phyloP scores from a whole-genome alignment of 768 basidiomycete genomes.

The Lanmaoa pseudosensibilis region DNA sequence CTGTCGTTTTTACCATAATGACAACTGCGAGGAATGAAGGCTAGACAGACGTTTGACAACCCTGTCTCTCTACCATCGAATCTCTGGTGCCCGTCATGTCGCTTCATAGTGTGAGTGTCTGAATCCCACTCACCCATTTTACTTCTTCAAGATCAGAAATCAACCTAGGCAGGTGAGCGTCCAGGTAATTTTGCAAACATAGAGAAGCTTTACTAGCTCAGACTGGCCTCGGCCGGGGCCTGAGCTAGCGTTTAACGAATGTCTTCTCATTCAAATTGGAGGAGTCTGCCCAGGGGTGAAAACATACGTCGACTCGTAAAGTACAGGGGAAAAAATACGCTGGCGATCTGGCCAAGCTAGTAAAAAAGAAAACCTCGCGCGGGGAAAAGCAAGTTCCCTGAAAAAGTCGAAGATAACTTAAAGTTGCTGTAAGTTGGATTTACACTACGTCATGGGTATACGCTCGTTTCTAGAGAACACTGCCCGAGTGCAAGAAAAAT shows the following conservation, averaged over 20 bases:
- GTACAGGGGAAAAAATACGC: neutral
- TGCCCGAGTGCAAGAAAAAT: neutral
- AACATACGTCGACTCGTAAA: neutral
- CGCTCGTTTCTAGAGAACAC: neutral
- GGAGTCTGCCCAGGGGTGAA: neutral
- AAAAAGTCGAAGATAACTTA: too few relatives aligned
- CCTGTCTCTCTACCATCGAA: too few relatives aligned
- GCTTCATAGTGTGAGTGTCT: too few relatives aligned
- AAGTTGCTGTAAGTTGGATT: neutral
- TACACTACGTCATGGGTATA: neutral
- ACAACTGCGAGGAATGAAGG: neutral
- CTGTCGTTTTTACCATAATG: too few relatives aligned
- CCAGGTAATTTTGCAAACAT: too few relatives aligned
- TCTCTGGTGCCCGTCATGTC: too few relatives aligned
- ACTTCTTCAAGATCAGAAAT: too few relatives aligned
- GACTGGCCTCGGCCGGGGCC: neutral
- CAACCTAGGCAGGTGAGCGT: too few relatives aligned
- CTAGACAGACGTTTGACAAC: neutral
- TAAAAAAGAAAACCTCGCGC: neutral
- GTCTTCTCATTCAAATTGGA: neutral
- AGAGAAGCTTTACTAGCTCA: too few relatives aligned
- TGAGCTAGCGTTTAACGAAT: neutral
- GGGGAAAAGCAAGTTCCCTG: too few relatives aligned
- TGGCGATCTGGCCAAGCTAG: neutral
- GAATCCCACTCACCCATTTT: too few relatives aligned